Percentiles rank a stretch among this genome's conserved stretches.
These are phyloP conservation scores for Daldinia vernicosa DNA, from an alignment of 495 filamentous ascomycete species.

Conservation along the genomic window DNA sequence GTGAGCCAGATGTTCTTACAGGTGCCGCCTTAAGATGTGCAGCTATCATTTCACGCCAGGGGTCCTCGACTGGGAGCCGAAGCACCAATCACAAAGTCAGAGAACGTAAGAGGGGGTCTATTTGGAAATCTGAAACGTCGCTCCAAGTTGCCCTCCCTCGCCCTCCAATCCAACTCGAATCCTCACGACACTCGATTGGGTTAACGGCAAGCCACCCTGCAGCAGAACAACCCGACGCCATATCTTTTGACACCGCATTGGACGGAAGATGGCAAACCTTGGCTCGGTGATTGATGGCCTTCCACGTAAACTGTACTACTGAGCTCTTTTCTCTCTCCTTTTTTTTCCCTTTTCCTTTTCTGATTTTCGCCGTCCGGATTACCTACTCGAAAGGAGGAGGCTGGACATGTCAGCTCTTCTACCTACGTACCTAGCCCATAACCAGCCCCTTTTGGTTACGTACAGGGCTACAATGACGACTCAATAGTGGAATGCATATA, in stretches of 20 bases:
- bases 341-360: neutral
- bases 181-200: conserved; percentile 30
- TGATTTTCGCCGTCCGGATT: neutral
- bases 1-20: neutral
- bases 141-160: conserved; percentile 28
- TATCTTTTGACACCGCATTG: conserved; percentile 23
- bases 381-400: conserved; percentile 17
- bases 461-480: conserved; percentile 11
- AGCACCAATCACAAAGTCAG: conserved; percentile 29
- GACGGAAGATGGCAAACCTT: conserved; percentile 21
- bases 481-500: neutral
- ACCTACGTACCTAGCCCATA: neutral
- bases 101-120: conserved; percentile 25
- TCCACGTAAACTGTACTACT: conserved; percentile 40
- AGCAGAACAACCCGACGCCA: conserved; percentile 24
- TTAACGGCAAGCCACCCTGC: conserved; percentile 37
- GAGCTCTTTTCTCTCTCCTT: neutral
- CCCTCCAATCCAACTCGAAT: conserved; percentile 27
- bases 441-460: conserved; percentile 11
- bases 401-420: conserved; percentile 23
- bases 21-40: conserved; percentile 32
- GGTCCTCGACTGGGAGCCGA: conserved; percentile 21
- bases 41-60: conserved; percentile 36
- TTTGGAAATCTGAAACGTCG: conserved; percentile 43
- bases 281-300: conserved; percentile 32